Conservation (phyloP, 1,284 basidiomycete genomes). For the Leccinum fuscescens region DNA sequence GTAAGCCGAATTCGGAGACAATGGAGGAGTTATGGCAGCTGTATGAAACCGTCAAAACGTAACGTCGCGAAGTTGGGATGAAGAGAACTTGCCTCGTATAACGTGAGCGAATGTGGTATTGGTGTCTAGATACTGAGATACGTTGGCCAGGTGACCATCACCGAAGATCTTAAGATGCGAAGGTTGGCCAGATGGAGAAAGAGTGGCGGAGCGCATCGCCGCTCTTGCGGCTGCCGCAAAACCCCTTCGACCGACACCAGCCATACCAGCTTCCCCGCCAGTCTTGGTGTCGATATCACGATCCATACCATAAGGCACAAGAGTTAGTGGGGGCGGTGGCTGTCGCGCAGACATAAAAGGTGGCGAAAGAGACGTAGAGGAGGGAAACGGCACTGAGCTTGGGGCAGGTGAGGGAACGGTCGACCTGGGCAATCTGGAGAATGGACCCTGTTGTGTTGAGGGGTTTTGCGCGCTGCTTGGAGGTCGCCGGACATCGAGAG, state of each 20-base stretch:
- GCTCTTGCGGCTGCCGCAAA: slow-evolving; percentile 79
- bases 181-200: slow-evolving; percentile 10
- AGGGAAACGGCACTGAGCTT: slow-evolving; percentile 18
- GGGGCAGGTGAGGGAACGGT: slow-evolving; percentile 10
- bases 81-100: slow-evolving; percentile 39
- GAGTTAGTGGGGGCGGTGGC: slow-evolving; percentile 18
- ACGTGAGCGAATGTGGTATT: slow-evolving; percentile 32
- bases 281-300: slow-evolving; percentile 58
- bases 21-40: slow-evolving; percentile 43
- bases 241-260: slow-evolving; percentile 81
- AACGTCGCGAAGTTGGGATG: background rate
- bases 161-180: slow-evolving; percentile 11
- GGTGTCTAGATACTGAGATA: slow-evolving; percentile 55
- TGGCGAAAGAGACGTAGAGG: slow-evolving; percentile 6
- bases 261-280: slow-evolving; percentile 85
- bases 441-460: slow-evolving; percentile 2
- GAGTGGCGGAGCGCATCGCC: slow-evolving; percentile 51
- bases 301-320: slow-evolving; percentile 1
- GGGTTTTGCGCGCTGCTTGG: slow-evolving; percentile 16
- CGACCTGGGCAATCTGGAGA: slow-evolving; percentile 7
- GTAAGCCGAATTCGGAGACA: slow-evolving; percentile 46
- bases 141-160: slow-evolving; percentile 41
- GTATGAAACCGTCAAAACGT: slow-evolving; percentile 13
- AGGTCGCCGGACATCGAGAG: slow-evolving; percentile 16
- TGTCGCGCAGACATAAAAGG: slow-evolving; percentile 18